Base-by-base conservation (phyloP, 1,284 basidiomycete genomes). In the Ceratobasidium sp. region DNA sequence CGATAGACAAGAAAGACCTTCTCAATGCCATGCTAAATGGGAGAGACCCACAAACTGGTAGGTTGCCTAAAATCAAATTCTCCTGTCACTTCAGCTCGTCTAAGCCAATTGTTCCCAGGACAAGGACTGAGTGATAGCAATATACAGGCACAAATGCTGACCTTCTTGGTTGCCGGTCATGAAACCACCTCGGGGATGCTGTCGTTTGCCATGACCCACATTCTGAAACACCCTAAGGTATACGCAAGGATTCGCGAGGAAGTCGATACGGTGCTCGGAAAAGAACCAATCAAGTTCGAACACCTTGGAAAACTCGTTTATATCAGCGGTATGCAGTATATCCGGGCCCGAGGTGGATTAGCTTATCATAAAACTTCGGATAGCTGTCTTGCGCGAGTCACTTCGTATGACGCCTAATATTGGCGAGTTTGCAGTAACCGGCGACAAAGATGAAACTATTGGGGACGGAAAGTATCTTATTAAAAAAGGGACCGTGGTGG, bases 81-180 rank as follows among this genome's bases (percentile, higher is more conserved):
- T 10, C n/a, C 17, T 50, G 5, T 31, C n/a, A 17, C 20, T 3
- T 45, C 4, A 57, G 29, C n/a, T n/a, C 3, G 15, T 35, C 55
- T 20, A 12, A 57, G 20, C 13, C 12, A 58, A 53, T 43, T 68
- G 25, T 22, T 8, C 20, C 7, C n/a, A 70, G 69, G 76, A 40
- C 65, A 75, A 69, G 70, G 72, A 13, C 73, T 77, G 12, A 70
- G 62, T 6, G 73, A 75, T 52, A 73, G 74, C 47, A 76, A 77
- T 54, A 64, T 70, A 49, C 34, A 55, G 7, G 49, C 47, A 15
- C 57, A 78, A 71, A 73, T 77, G 65, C 72, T 77, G 8, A 77
- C 77, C 4, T 78, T 78, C 74, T 68, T 78, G 17, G 77, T 78
- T 43, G 77, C 77, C 1, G 77, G 77, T 2, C 77, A 77, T 70